Evolutionary conservation across 176 grass and related monocot species (phyloP).

Genomic region (Metroxylon sagu): DNA sequence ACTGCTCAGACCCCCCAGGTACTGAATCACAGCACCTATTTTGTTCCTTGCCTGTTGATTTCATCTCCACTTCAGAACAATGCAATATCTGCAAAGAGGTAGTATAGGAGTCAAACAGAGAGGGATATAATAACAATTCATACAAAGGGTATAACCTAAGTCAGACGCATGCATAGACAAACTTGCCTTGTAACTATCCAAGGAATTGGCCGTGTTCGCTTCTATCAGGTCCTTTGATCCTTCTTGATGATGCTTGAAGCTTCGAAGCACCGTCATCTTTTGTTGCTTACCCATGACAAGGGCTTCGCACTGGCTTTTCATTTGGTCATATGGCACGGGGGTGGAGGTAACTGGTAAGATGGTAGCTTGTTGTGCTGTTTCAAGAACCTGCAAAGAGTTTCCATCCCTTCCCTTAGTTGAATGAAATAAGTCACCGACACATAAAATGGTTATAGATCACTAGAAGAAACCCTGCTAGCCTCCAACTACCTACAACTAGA

Average conservation of each 20-base stretch:
- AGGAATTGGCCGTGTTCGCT: conserved; percentile 13
- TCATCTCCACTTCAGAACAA: conserved; percentile 22
- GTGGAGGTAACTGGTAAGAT: conserved; percentile 38
- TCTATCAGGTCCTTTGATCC: conserved; percentile 24
- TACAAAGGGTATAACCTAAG: not conserved
- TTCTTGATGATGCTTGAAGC: conserved; percentile 68
- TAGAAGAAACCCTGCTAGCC: too few species aligned
- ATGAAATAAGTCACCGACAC: too few species aligned
- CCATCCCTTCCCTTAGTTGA: not conserved
- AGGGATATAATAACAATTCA: not conserved
- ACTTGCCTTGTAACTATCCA: conserved; percentile 44
- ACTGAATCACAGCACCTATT: conserved; percentile 42
- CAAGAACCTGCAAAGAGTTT: conserved; percentile 53
- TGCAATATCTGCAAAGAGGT: conserved; percentile 38
- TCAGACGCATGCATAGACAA: not conserved
- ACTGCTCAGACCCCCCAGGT: conserved; percentile 55
- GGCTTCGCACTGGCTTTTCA: conserved; percentile 96
- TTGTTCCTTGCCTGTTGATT: conserved; percentile 31
- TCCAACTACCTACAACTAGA: too few species aligned
- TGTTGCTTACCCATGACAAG: conserved; percentile 83
- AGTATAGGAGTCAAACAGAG: not conserved
- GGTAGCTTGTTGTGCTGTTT: conserved; percentile 64
- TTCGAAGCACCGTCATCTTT: conserved; percentile 84
- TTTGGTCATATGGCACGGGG: conserved; percentile 76
- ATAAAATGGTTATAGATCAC: too few species aligned